A percentile compares a stretch with the other conserved stretches of the same genome.
Conservation (phyloP, 805 yeast genomes). For the Peterozyma xylosa region DNA sequence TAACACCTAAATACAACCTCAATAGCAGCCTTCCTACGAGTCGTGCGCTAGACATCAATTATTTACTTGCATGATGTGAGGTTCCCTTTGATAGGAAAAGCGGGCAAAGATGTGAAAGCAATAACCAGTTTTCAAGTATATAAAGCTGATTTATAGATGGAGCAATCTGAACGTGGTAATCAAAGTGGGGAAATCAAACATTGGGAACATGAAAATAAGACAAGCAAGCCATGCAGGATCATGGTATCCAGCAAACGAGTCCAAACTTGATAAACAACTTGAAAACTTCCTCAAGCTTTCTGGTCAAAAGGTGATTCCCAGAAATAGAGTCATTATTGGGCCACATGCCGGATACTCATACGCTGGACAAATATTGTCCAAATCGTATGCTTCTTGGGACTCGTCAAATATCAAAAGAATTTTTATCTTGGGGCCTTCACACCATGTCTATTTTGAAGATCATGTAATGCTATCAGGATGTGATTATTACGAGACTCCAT, state of each 20-base stretch:
- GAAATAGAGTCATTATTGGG: constrained; percentile 48
- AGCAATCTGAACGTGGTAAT: too few species aligned
- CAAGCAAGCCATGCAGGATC: constrained; percentile 87
- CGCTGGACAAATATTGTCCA: constrained; percentile 72
- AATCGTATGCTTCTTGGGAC: constrained; percentile 71
- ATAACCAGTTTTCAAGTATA: too few species aligned
- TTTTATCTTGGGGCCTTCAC: constrained; percentile 88
- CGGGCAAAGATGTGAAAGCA: too few species aligned
- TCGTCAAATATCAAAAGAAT: constrained; percentile 47
- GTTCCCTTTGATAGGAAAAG: too few species aligned
- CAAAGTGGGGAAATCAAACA: too few species aligned
- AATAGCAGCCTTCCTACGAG: too few species aligned
- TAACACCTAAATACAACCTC: too few species aligned
- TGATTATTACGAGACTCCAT: constrained; percentile 65
- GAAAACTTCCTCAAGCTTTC: constrained; percentile 29
- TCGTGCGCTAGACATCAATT: too few species aligned
- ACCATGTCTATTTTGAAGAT: constrained; percentile 72
- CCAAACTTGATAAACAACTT: constrained; percentile 41
- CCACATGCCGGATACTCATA: constrained; percentile 91
- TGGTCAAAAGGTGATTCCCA: constrained; percentile 15
- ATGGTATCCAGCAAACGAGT: constrained; percentile 62
- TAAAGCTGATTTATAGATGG: too few species aligned
- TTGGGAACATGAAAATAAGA: constrained; percentile 11
- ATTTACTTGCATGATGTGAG: too few species aligned
- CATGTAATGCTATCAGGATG: constrained; percentile 47